Conservation (phyloP, 1,139 yeast genomes). For the Scheffersomyces quercinus region DNA sequence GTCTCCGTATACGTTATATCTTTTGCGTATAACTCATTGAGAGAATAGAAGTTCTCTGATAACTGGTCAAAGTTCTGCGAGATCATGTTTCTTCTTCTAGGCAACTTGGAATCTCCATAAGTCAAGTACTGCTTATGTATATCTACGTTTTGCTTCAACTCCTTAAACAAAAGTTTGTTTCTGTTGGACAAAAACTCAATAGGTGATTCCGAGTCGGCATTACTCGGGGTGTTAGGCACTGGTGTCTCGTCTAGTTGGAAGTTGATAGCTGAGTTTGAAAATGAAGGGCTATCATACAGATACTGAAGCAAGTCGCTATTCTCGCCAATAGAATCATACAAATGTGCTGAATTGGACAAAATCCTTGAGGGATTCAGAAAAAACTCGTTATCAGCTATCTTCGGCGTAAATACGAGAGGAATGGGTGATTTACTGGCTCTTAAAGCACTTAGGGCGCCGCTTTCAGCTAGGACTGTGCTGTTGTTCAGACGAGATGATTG, state of each 20-base stretch:
- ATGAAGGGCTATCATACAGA: background rate
- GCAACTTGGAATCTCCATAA: conserved; percentile 35
- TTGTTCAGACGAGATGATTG: conserved; percentile 11
- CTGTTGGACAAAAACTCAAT: conserved; percentile 33
- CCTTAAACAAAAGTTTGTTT: conserved; percentile 21
- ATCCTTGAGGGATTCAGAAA: conserved; percentile 23
- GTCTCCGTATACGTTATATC: conserved; percentile 33
- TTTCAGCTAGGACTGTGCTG: conserved; percentile 6
- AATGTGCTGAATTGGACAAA: conserved; percentile 2
- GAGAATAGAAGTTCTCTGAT: conserved; percentile 45
- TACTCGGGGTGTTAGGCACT: background rate
- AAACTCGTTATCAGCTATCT: conserved; percentile 17
- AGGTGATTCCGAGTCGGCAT: conserved; percentile 18
- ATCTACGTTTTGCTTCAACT: conserved; percentile 21
- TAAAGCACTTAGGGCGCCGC: conserved; percentile 3
- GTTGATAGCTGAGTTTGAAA: background rate
- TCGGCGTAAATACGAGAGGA: conserved; percentile 3
- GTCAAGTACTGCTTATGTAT: conserved; percentile 24
- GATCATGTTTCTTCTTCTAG: conserved; percentile 28
- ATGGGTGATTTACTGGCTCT: conserved; percentile 2
- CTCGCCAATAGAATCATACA: background rate
- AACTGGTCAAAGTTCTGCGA: conserved; percentile 32
- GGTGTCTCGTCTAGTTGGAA: background rate
- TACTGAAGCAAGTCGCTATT: background rate
- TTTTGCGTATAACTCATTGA: conserved; percentile 48